These are phyloP conservation scores for Lentinula detonsa DNA, from an alignment of 768 basidiomycete species.

Conservation along the genomic window DNA sequence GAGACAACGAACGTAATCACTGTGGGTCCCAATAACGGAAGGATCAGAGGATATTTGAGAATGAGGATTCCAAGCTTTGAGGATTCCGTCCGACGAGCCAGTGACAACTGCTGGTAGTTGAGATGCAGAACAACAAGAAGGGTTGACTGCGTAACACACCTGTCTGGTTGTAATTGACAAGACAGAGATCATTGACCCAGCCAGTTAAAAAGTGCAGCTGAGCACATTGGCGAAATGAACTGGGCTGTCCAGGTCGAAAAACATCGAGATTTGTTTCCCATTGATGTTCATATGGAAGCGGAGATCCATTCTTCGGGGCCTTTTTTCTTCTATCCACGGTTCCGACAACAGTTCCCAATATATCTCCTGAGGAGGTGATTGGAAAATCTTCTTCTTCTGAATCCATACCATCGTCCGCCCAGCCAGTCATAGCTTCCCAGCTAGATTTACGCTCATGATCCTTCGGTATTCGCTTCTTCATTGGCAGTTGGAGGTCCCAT, in stretches of 20 bases:
- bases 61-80: conserved; percentile 93
- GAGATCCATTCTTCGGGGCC: conserved; percentile 25
- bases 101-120: conserved; percentile 59
- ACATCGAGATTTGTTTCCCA: conserved; percentile 73
- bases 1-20: conserved; percentile 84
- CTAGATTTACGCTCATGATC: conserved; percentile 22
- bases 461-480: conserved; percentile 38
- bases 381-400: conserved; percentile 63
- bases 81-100: conserved; percentile 91
- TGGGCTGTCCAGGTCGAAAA: conserved; percentile 40
- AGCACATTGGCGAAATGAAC: conserved; percentile 79
- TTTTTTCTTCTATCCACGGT: conserved; percentile 25
- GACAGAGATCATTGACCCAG: conserved; percentile 93
- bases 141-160: conserved; percentile 33
- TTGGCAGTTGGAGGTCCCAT: conserved; percentile 76
- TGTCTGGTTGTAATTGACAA: conserved; percentile 91
- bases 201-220: conserved; percentile 73
- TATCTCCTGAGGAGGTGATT: conserved; percentile 63
- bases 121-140: conserved; percentile 3
- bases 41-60: conserved; percentile 53
- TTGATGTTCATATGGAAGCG: conserved; percentile 58
- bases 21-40: conserved; percentile 62
- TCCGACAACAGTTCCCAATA: conserved; percentile 62
- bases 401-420: conserved; percentile 64
- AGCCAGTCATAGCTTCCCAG: conserved; percentile 85